Evolutionary conservation across 2,329 filamentous ascomycete genomes (phyloP), one percentile per base, ranked within the genome.

Genomic region (Apiospora pterosperma): DNA sequence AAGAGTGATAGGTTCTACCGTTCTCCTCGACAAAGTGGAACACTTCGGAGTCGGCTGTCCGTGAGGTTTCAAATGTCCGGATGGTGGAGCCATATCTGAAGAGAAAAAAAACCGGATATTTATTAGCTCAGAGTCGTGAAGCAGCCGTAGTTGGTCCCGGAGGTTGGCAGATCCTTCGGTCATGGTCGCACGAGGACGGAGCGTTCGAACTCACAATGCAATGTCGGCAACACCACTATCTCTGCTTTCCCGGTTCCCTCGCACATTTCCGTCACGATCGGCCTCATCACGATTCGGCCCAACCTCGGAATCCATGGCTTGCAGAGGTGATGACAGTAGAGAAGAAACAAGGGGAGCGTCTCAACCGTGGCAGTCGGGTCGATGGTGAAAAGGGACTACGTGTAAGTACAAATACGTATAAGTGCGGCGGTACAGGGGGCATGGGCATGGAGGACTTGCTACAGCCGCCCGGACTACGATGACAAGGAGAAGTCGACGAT

Each of bases 1-100:
- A 67, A 11, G 63, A 65, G 48, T 67, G 65, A 36, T 67, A 67
- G 6, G 65, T 67, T 48, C 65, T 23, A 11, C 65, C 65, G 38
- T 67, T 65, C 39, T 67, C 65, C 42, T 67, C 63, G 42, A 67
- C 48, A 23, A 67, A 61, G 14, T 59, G 36, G 39, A 62, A 67
- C 8, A 67, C 65, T n/a, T 62, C 44, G n/a, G 52, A 61, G 42
- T 63, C 61, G 55, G 64, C 64, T 16, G 65, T 65, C 42, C 61
- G 42, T 10, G 65, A 64, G 19, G 60, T 62, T 14, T 42, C 60
- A 34, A 48, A 34, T 11, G 60, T 62, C n/a, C 60, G 60, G 31
- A 62, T 44, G 60, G 60, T 61, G 59, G 59, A 38, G 59, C 36
- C 48, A 31, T 55, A 34, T 55, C 48, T 55, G 28, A 55, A 31